Conservation (phyloP, 345 rosid genomes). For the Citrus maxima region DNA sequence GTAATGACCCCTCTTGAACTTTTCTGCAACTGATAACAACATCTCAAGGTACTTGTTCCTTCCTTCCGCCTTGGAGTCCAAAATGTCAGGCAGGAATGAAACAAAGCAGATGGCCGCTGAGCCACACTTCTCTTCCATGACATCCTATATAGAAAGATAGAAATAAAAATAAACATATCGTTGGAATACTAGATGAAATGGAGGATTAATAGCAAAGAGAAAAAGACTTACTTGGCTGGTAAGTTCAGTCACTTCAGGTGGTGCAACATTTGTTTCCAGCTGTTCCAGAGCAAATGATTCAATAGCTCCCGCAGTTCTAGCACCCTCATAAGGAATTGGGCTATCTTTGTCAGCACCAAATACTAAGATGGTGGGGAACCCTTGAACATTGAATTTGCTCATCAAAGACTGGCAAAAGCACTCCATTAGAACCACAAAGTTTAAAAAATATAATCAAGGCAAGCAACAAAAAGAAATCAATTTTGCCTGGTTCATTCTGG, state of each 20-base stretch:
- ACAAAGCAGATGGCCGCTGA: constrained; percentile 94
- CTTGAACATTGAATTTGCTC: constrained; percentile 94
- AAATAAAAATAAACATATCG: not conserved
- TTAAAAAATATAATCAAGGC: not conserved
- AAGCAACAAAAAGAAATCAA: not conserved
- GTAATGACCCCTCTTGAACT: constrained; percentile 81
- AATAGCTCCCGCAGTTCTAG: constrained; percentile 83
- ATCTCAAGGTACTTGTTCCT: constrained; percentile 77
- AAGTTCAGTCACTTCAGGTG: constrained; percentile 85
- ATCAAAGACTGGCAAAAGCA: constrained; percentile 64
- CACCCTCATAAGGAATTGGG: constrained; percentile 82
- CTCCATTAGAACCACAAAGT: constrained; percentile 16
- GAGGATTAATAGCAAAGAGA: constrained; percentile 3
- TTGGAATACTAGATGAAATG: not conserved
- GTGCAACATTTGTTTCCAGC: constrained; percentile 79
- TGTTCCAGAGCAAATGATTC: constrained; percentile 86
- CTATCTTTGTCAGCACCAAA: constrained; percentile 88
- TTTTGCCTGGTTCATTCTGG: not conserved
- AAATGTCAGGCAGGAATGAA: constrained; percentile 89
- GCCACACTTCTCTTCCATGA: constrained; percentile 85
- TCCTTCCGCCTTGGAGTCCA: constrained; percentile 97
- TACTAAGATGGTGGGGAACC: constrained; percentile 91
- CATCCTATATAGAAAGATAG: constrained; percentile 46
- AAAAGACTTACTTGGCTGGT: constrained; percentile 60
- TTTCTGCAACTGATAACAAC: constrained; percentile 78